Percentiles rank a stretch among this genome's conserved stretches.
Conservation (phyloP, 495 filamentous ascomycete genomes). For the Staphylotrichum longicolle region DNA sequence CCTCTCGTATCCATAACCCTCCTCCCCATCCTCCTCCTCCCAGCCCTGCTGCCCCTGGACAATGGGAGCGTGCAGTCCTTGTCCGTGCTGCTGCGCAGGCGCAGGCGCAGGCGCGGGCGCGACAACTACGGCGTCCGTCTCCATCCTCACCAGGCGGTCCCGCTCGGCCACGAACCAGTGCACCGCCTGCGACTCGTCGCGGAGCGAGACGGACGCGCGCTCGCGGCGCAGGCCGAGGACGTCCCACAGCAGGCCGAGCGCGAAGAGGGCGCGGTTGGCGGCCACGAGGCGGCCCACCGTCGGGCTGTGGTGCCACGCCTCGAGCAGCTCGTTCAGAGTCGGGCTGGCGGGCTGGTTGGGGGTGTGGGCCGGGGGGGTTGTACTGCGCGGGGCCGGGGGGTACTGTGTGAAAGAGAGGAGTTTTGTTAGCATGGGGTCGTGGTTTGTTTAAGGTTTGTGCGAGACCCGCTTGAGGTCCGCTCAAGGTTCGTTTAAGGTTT, state of each 20-base stretch:
- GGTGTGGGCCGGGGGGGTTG: conserved; percentile 8
- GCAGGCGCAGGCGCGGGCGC: too few relatives aligned
- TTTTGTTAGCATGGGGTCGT: too few relatives aligned
- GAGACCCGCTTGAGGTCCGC: too few relatives aligned
- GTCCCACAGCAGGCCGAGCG: conserved; percentile 22
- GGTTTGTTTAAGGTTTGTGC: too few relatives aligned
- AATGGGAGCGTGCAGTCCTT: too few relatives aligned
- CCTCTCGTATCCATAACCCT: too few relatives aligned
- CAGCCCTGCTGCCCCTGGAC: too few relatives aligned
- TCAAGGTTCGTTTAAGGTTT: too few relatives aligned
- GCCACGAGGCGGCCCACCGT: conserved; percentile 1
- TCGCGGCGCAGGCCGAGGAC: conserved; percentile 14
- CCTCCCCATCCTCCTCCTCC: too few relatives aligned
- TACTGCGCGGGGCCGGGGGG: too few relatives aligned
- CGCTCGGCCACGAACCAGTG: conserved; percentile 21
- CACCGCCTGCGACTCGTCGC: conserved; percentile 9
- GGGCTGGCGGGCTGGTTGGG: conserved; percentile 15
- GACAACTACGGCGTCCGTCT: background rate
- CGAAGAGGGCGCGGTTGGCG: background rate
- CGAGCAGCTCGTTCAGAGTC: conserved; percentile 9
- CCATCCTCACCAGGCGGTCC: background rate
- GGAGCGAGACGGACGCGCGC: background rate
- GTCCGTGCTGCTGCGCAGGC: too few relatives aligned
- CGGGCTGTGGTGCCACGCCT: conserved; percentile 11
- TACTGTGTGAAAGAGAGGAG: too few relatives aligned